Evolutionary conservation across 169 alveolate species (phyloP).

Genomic region (Plasmodium berghei): DNA sequence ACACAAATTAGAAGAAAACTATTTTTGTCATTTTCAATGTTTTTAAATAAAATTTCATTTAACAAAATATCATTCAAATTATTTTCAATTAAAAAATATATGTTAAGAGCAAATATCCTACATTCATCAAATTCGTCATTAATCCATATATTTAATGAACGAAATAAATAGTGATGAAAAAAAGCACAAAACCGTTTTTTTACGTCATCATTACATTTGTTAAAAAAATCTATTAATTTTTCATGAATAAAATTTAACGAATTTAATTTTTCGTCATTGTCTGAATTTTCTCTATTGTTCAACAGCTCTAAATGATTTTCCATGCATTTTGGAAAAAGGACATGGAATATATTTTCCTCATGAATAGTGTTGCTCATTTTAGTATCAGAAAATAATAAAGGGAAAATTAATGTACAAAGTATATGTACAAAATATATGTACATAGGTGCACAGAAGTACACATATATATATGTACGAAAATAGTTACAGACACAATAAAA

Average conservation of each 20-base stretch:
- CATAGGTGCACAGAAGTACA: neutral
- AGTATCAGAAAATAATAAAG: neutral
- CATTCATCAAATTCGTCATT: constrained; percentile 70
- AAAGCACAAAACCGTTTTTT: constrained; percentile 30
- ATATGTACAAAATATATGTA: neutral
- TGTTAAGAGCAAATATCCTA: constrained; percentile 37
- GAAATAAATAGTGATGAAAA: constrained; percentile 25
- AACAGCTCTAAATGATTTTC: constrained; percentile 29
- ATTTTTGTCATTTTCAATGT: constrained; percentile 5
- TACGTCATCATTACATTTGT: constrained; percentile 27
- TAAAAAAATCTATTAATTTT: constrained; percentile 37
- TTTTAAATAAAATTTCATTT: constrained; percentile 51
- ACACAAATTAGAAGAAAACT: constrained; percentile 41
- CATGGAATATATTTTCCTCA: constrained; percentile 13
- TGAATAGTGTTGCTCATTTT: constrained; percentile 24
- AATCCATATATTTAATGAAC: constrained; percentile 40
- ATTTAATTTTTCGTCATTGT: constrained; percentile 40
- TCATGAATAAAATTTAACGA: constrained; percentile 49
- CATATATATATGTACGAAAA: neutral
- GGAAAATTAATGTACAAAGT: neutral
- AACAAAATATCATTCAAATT: constrained; percentile 37
- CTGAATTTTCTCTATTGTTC: constrained; percentile 16
- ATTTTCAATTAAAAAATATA: constrained; percentile 35
- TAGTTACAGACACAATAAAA: too few species aligned
- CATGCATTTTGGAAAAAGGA: neutral